phyloP scores from a whole-genome alignment of 1,284 basidiomycete genomes.

The Boletus calvinii region DNA sequence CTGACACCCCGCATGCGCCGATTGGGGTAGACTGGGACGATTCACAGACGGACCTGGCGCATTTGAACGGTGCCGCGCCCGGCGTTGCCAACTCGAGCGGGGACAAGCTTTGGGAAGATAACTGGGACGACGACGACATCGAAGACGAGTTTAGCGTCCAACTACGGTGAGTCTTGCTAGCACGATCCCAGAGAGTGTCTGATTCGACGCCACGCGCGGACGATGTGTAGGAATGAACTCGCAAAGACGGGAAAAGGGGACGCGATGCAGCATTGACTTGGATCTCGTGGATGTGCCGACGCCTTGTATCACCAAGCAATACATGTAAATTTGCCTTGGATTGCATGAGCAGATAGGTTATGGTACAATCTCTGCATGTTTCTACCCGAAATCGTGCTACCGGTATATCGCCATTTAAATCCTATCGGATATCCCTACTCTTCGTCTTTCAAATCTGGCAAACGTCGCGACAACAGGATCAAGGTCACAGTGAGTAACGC shows the following conservation, averaged over 20 bases:
- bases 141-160: slow-evolving; percentile 97
- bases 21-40: slow-evolving; percentile 75
- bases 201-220: background rate
- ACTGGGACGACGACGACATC: slow-evolving; percentile 99
- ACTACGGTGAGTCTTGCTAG: slow-evolving; percentile 64
- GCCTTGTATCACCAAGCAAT: slow-evolving; percentile 15
- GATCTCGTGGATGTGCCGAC: slow-evolving; percentile 5
- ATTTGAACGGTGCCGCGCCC: slow-evolving; percentile 68
- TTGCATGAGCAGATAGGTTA: background rate
- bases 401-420: background rate
- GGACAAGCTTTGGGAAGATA: slow-evolving; percentile 96
- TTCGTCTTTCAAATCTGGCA: slow-evolving; percentile 20
- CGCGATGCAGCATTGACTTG: slow-evolving; percentile 55
- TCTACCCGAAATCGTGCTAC: background rate
- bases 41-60: slow-evolving; percentile 75
- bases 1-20: background rate
- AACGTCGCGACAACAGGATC: slow-evolving; percentile 18
- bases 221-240: slow-evolving; percentile 56
- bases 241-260: slow-evolving; percentile 58
- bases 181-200: background rate
- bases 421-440: background rate
- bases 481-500: slow-evolving; percentile 19
- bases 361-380: background rate
- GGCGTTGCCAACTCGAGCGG: slow-evolving; percentile 72
- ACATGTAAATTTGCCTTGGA: background rate